Conservation (phyloP, 2,329 filamentous ascomycete genomes). For the Hymenoscyphus scutula region DNA sequence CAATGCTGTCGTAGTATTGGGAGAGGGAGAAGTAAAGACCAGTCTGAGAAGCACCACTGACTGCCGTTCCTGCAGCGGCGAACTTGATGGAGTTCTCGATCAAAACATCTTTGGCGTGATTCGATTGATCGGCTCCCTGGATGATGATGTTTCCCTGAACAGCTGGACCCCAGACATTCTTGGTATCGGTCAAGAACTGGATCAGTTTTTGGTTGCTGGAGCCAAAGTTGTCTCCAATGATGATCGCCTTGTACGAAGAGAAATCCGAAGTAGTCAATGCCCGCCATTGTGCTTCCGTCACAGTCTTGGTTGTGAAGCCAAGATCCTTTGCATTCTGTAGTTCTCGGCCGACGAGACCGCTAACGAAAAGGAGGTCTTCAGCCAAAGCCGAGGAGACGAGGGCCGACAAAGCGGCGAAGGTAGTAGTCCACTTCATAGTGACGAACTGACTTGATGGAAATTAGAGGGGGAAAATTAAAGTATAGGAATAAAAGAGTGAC, state of each 20-base stretch:
- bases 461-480: constrained; percentile 3
- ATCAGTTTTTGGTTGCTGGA: constrained; percentile 36
- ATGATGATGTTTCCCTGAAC: constrained; percentile 43
- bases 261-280: constrained; percentile 43
- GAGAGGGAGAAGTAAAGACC: constrained; percentile 44
- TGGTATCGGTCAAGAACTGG: constrained; percentile 41
- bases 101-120: constrained; percentile 37
- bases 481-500: constrained; percentile 11
- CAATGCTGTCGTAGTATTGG: constrained; percentile 40
- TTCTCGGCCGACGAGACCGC: constrained; percentile 27
- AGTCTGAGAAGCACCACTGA: constrained; percentile 30
- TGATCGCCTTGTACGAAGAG: constrained; percentile 44
- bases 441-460: background rate
- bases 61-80: constrained; percentile 33
- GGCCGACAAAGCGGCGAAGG: constrained; percentile 21
- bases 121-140: constrained; percentile 39
- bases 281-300: constrained; percentile 39
- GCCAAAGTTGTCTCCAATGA: constrained; percentile 42
- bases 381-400: constrained; percentile 23
- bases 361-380: constrained; percentile 37
- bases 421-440: constrained; percentile 22
- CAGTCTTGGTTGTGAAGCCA: constrained; percentile 36
- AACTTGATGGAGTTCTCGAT: constrained; percentile 42
- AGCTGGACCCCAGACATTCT: constrained; percentile 41
- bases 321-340: constrained; percentile 30